Evolutionary conservation across 768 basidiomycete genomes (phyloP).

Genomic region (Lactarius evosmus): DNA sequence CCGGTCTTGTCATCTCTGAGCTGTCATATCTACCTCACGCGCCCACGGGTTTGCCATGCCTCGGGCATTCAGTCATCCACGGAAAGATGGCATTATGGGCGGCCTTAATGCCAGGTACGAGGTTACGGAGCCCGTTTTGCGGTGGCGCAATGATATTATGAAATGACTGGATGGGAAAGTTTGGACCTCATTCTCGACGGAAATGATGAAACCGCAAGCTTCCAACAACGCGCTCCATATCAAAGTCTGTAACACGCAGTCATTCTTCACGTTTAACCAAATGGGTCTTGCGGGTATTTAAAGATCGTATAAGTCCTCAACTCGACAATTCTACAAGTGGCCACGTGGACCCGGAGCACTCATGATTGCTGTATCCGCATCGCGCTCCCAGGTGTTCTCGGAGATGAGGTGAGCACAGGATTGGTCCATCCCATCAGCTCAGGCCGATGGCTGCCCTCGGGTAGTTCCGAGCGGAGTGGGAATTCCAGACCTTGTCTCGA

Average conservation of each 20-base stretch:
- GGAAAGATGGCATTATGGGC: conserved; percentile 3
- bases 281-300: background rate
- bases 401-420: background rate
- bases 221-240: conserved; percentile 6
- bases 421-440: background rate
- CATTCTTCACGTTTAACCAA: background rate
- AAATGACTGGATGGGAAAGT: background rate
- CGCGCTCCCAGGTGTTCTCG: background rate
- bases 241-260: background rate
- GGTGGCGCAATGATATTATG: background rate
- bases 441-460: background rate
- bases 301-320: background rate
- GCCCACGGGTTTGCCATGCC: background rate
- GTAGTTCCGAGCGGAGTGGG: background rate
- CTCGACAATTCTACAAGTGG: conserved; percentile 1
- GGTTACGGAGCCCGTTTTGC: background rate
- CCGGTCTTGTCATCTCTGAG: background rate
- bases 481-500: background rate
- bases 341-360: background rate
- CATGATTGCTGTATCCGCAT: background rate
- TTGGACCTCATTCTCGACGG: too few species aligned
- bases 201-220: conserved; percentile 6
- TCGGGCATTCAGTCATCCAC: conserved; percentile 8
- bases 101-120: conserved; percentile 3
- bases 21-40: background rate